Evolutionary conservation across 345 rosid genomes (phyloP).

Genomic region (Gossypium mustelinum): DNA sequence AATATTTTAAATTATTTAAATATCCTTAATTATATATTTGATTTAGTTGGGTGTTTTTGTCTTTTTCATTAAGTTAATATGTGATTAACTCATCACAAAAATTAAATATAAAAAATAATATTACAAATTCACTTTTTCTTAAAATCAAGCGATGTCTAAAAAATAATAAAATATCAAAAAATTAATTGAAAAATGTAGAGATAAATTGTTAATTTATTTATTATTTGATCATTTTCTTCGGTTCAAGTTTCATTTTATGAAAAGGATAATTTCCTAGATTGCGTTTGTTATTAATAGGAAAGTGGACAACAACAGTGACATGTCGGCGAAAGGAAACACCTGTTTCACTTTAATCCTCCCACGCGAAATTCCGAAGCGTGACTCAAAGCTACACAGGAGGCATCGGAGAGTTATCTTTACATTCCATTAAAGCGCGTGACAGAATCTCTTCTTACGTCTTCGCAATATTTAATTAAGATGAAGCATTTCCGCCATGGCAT

Average conservation of each 20-base stretch:
- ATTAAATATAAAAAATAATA: too few species aligned
- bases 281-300: background rate
- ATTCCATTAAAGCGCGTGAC: background rate
- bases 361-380: too few species aligned
- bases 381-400: too few species aligned
- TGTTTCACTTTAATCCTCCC: too few species aligned
- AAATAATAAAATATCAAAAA: too few species aligned
- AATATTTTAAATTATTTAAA: too few species aligned
- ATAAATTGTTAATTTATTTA: background rate
- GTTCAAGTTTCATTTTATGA: background rate
- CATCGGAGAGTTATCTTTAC: too few species aligned
- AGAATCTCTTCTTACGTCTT: too few species aligned
- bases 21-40: too few species aligned
- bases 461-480: background rate
- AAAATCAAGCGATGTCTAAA: background rate
- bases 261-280: background rate
- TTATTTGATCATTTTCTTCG: background rate
- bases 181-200: background rate
- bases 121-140: background rate
- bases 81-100: too few species aligned
- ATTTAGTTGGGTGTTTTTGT: too few species aligned
- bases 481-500: conserved; percentile 13
- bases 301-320: background rate
- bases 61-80: too few species aligned
- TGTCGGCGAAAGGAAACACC: conserved; percentile 30